Conservation (phyloP, 495 filamentous ascomycete species). For the Recurvomyces mirabilis region DNA sequence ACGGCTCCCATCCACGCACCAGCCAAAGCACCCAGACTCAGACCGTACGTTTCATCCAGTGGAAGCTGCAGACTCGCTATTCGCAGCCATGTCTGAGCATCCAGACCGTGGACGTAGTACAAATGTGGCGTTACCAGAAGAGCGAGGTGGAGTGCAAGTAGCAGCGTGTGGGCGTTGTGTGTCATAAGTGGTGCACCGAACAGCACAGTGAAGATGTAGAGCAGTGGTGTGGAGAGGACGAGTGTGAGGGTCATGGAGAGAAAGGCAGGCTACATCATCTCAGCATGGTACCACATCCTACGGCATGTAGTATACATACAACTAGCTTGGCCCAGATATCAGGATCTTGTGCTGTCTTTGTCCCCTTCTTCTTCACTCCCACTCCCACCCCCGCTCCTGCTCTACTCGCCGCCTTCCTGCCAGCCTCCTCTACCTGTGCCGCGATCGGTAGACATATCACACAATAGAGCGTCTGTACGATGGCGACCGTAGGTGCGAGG, state of each 20-base stretch:
- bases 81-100: conserved; percentile 60
- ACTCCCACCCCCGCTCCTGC: conserved; percentile 21
- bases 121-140: conserved; percentile 62
- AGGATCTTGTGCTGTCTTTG: conserved; percentile 17
- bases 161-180: conserved; percentile 63
- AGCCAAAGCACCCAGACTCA: conserved; percentile 46
- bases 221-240: conserved; percentile 44
- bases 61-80: conserved; percentile 45
- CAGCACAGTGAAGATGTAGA: conserved; percentile 59
- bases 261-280: conserved; percentile 45
- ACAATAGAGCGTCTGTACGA: conserved; percentile 57
- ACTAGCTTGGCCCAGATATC: conserved; percentile 21
- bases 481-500: conserved; percentile 49
- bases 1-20: conserved; percentile 72
- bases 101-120: conserved; percentile 75
- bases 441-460: conserved; percentile 62
- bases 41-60: conserved; percentile 60
- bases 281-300: too few relatives aligned
- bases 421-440: too few relatives aligned
- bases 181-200: conserved; percentile 87
- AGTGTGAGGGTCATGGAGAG: conserved; percentile 49
- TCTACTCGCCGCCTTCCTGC: too few relatives aligned
- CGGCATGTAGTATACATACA: too few relatives aligned
- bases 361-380: conserved; percentile 25
- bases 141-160: conserved; percentile 71